Base-by-base conservation (phyloP, 306 rosid genomes). In the Trifolium repens region DNA sequence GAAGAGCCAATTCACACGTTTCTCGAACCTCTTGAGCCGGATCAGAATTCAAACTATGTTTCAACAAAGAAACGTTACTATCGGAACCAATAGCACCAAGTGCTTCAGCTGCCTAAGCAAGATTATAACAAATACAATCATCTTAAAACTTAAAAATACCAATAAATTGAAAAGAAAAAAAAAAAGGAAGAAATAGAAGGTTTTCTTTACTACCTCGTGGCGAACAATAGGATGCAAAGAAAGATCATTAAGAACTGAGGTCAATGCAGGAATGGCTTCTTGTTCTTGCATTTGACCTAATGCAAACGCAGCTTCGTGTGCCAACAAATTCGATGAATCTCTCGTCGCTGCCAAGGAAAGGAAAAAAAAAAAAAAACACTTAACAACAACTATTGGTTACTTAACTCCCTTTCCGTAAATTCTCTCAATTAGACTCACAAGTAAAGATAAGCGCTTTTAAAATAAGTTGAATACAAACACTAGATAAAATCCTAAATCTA, bases 241-340 rank as follows among this genome's bases (percentile, higher is more conserved):
- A 19, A 89, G 87, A 83, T 94, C 97, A 77, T 89, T 85, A 5
- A 94, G 85, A 75, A 85, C 85, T 0, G 86, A 80, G 5, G 84
- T 65, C 81, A 94, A 72, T 55, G 99, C 96, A 34, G 98, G 98
- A 37, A 90, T 74, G 16, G 99, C 96, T 52, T 88, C 92, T 19
- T 37, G 78, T 73, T 94, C 99, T 81, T 94, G 99, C 97, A 94
- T 94, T 85, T 94, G 99, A 62, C 99, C 99, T 84, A 94, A 80
- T 5, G 99, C 99, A 88, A 94, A 94, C 32, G 99, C 99, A 67
- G 97, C 99, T 86, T 94, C 99, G 9, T 90, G 99, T 15, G 97
- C 96, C 85, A 94, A 73, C 85, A 94, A 82, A 84, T 90, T 89
- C 1, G 99, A 94, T 12, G 93, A 68, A 89, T 94, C 99, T 74